Evolutionary conservation across 2,329 filamentous ascomycete genomes (phyloP).

Genomic region (Diaporthe ampelina): DNA sequence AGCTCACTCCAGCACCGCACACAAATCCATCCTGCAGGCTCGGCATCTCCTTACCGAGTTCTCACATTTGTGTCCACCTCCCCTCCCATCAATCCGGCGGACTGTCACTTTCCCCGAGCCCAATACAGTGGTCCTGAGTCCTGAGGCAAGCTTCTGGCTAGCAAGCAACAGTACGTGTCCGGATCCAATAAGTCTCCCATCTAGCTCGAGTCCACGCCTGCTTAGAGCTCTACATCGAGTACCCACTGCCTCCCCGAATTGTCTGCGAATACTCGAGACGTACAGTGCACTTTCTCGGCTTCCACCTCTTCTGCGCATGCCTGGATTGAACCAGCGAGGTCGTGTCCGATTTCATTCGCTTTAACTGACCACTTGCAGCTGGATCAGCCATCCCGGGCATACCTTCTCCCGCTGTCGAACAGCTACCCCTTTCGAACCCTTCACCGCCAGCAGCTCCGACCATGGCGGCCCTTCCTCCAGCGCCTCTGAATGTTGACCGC

Average conservation of each 20-base stretch:
- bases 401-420: slow-evolving; percentile 22
- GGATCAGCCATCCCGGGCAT: slow-evolving; percentile 27
- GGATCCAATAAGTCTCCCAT: neutral
- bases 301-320: neutral
- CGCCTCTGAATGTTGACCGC: slow-evolving; percentile 85
- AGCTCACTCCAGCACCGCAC: slow-evolving; percentile 15
- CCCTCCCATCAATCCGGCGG: slow-evolving; percentile 20
- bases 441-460: slow-evolving; percentile 49
- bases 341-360: neutral
- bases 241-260: neutral
- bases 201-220: neutral
- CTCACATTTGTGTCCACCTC: slow-evolving; percentile 28
- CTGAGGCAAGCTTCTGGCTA: slow-evolving; percentile 20
- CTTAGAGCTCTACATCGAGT: slow-evolving; percentile 9
- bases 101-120: slow-evolving; percentile 29
- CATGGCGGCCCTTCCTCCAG: slow-evolving; percentile 64
- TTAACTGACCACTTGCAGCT: slow-evolving; percentile 34
- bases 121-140: slow-evolving; percentile 8
- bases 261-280: neutral
- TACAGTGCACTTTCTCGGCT: neutral
- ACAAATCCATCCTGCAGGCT: slow-evolving; percentile 33
- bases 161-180: slow-evolving; percentile 34
- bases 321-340: neutral
- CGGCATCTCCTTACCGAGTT: slow-evolving; percentile 35
- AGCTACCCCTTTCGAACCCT: slow-evolving; percentile 29